Evolutionary conservation across 768 basidiomycete genomes (phyloP).

Genomic region (Panaeolus cyanescens): DNA sequence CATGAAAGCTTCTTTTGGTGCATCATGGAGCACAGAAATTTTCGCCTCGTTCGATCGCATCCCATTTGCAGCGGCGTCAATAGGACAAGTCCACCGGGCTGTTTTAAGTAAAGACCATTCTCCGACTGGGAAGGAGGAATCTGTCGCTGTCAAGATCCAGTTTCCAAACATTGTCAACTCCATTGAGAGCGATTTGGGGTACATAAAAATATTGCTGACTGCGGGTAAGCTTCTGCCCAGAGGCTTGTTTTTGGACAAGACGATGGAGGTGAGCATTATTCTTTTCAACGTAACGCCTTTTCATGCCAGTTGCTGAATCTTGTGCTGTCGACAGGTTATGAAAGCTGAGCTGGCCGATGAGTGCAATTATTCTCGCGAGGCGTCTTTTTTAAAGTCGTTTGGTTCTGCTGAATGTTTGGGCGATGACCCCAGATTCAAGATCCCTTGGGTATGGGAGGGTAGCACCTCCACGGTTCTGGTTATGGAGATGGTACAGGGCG

Average conservation of each 20-base stretch:
- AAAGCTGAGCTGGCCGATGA: slow-evolving; percentile 89
- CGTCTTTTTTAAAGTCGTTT: slow-evolving; percentile 67
- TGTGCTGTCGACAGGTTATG: slow-evolving; percentile 62
- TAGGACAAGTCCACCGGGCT: slow-evolving; percentile 92
- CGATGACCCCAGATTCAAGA: slow-evolving; percentile 67
- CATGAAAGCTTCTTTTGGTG: slow-evolving; percentile 70
- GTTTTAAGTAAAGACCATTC: slow-evolving; percentile 53
- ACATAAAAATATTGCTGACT: slow-evolving; percentile 79
- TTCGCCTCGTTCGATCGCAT: slow-evolving; percentile 81
- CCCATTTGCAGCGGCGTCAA: slow-evolving; percentile 95
- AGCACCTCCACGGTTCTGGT: slow-evolving; percentile 85
- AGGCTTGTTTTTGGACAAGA: slow-evolving; percentile 89
- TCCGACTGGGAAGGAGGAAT: slow-evolving; percentile 55
- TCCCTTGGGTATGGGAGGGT: slow-evolving; percentile 85
- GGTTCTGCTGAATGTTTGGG: slow-evolving; percentile 50
- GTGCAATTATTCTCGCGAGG: slow-evolving; percentile 89
- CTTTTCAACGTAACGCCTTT: neutral
- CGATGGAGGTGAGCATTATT: slow-evolving; percentile 58
- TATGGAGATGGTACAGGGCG: slow-evolving; percentile 83
- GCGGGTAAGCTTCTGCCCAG: slow-evolving; percentile 82
- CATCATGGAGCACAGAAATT: slow-evolving; percentile 60
- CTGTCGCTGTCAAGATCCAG: slow-evolving; percentile 87
- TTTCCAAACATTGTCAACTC: slow-evolving; percentile 91
- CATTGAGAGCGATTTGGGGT: slow-evolving; percentile 85
- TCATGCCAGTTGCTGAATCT: neutral